Evolutionary conservation across 352 stramenopile genomes (phyloP), one percentile per base, ranked within the genome.

Genomic region (Peronospora belbahrii): DNA sequence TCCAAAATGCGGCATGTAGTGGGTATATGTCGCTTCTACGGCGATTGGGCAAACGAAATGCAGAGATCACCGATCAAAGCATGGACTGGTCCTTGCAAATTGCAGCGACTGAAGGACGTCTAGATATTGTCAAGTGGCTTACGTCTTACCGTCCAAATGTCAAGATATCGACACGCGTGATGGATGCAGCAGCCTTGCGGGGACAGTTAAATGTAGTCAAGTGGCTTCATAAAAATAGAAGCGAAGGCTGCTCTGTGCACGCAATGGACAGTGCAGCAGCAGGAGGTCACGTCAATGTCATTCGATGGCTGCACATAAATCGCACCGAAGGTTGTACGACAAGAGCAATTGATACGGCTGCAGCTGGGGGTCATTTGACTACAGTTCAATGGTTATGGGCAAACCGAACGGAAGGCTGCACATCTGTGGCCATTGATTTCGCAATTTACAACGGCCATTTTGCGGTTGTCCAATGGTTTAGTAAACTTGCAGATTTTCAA

Each of bases 401-500:
- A 14, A 62, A 85, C 37, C 69, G 76, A 11, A 64, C 49, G 1
- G 74, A 88, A 57, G 76, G 71, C 18, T 87, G 69, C 52, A 85
- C 79, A 6, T 62, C 74, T 1, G 74, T 83, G 2, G 79, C 74
- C 4, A 69, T 82, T 31, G 67, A 77, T 45, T 83, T 82, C 38
- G 79, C 79, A 11, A 67, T 73, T 18, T 84, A 74, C 65, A 85
- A 84, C 36, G 70, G 74, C 15, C 68, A 90, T 36, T 56, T 85
- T 17, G 41, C 74, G 10, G 69, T 85, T 7, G 61, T 85, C 10
- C 69, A 67, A 42, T 88, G 55, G 52, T 70, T 75, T 48, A 67
- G 61, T 34, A 55, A 72, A 14, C 62, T 65, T 19, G 53, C 54
- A 22, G 36, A 64, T 48, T 60, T 64, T 51, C 48, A 57, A 9